Evolutionary conservation across 2,329 filamentous ascomycete genomes (phyloP).

Genomic region (Xenosphaeropsis pyriputrescens): DNA sequence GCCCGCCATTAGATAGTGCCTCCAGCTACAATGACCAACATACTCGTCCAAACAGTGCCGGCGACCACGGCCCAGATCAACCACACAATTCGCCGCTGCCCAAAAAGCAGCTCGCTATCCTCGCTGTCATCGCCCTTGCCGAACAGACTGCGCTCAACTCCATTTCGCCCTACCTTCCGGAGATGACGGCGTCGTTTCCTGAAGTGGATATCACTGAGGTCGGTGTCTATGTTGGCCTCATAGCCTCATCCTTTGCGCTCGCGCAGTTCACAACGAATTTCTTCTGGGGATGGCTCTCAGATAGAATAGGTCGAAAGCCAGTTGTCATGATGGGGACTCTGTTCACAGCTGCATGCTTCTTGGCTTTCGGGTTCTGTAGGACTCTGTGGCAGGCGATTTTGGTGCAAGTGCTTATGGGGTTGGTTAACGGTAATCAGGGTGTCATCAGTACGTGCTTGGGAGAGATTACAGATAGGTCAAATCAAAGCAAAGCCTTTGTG

Average conservation of each 20-base stretch:
- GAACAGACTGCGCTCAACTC: slow-evolving; percentile 97
- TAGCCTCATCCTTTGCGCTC: slow-evolving; percentile 82
- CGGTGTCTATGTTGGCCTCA: slow-evolving; percentile 77
- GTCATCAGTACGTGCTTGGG: slow-evolving; percentile 88
- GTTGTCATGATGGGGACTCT: slow-evolving; percentile 71
- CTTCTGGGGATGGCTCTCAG: slow-evolving; percentile 75
- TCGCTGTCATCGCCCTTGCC: slow-evolving; percentile 78
- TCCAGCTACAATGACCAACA: slow-evolving; percentile 4
- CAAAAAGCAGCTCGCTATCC: slow-evolving; percentile 63
- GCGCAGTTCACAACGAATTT: slow-evolving; percentile 90
- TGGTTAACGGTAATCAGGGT: slow-evolving; percentile 89
- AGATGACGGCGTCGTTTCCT: slow-evolving; percentile 80
- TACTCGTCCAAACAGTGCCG: slow-evolving; percentile 18
- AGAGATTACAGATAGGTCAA: slow-evolving; percentile 87
- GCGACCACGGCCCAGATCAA: slow-evolving; percentile 17
- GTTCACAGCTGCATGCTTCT: slow-evolving; percentile 69
- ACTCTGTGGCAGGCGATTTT: slow-evolving; percentile 72
- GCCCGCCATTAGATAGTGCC: slow-evolving; percentile 14
- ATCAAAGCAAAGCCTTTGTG: slow-evolving; percentile 85
- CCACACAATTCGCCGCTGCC: slow-evolving; percentile 53
- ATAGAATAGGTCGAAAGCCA: slow-evolving; percentile 67
- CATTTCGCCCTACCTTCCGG: slow-evolving; percentile 85
- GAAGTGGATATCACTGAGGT: slow-evolving; percentile 57
- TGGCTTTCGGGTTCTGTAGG: slow-evolving; percentile 74
- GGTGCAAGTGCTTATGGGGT: slow-evolving; percentile 80